These are phyloP conservation scores for Taphrina communis DNA, from an alignment of 1,139 yeast species.

Conservation along the genomic window DNA sequence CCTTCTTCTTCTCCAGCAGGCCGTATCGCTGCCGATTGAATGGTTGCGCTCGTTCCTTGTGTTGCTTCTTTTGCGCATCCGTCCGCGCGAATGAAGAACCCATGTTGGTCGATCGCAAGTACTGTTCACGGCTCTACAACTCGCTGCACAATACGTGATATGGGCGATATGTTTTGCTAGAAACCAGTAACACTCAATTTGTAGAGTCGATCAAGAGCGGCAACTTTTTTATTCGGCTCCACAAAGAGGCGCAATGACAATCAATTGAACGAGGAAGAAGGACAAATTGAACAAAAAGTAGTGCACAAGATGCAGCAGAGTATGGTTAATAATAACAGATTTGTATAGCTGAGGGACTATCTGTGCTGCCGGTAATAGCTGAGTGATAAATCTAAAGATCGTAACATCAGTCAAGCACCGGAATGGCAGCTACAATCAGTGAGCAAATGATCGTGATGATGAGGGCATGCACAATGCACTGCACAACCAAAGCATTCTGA, in stretches of 20 bases:
- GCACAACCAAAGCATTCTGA: slow-evolving; percentile 17
- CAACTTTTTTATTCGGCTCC: background rate
- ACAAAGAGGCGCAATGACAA: background rate
- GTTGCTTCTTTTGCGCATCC: slow-evolving; percentile 51
- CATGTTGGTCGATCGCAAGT: background rate
- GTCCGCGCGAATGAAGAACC: slow-evolving; percentile 37
- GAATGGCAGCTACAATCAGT: background rate
- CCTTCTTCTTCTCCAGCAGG: slow-evolving; percentile 90
- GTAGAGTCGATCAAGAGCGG: background rate
- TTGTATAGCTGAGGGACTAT: too few relatives aligned
- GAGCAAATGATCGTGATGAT: slow-evolving; percentile 12
- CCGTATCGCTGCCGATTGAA: slow-evolving; percentile 75
- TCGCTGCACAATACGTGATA: too few relatives aligned
- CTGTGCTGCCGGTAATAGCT: too few relatives aligned
- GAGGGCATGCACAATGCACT: slow-evolving; percentile 15
- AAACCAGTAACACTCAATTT: background rate
- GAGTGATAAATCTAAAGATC: background rate
- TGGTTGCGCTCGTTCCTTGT: slow-evolving; percentile 89
- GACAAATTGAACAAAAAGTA: too few relatives aligned
- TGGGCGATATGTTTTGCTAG: too few relatives aligned
- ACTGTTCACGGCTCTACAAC: too few relatives aligned
- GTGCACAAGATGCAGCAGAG: too few relatives aligned
- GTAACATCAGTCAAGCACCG: background rate
- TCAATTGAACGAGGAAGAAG: too few relatives aligned
- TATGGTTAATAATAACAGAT: too few relatives aligned